Conservation (phyloP, 1,284 basidiomycete genomes). For the Trametes pubescens region DNA sequence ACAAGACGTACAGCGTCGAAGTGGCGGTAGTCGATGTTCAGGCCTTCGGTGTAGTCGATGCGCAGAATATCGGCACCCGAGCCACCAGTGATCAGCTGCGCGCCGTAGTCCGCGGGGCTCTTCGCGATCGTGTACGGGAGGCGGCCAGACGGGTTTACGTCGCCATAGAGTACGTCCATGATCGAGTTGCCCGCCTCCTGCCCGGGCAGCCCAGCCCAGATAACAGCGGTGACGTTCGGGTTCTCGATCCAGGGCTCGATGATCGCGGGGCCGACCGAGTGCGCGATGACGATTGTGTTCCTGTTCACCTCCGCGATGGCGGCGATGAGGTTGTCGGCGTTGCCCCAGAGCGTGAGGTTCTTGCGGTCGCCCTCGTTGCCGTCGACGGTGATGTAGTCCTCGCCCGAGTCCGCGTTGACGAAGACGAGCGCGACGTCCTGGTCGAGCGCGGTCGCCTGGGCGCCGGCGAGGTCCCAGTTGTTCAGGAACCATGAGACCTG, state of each 20-base stretch:
- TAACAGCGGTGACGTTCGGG: constrained; percentile 75
- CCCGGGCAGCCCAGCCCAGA: constrained; percentile 78
- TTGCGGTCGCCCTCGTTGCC: constrained; percentile 82
- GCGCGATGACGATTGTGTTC: constrained; percentile 86
- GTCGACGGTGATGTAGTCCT: constrained; percentile 79
- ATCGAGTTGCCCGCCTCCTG: constrained; percentile 83
- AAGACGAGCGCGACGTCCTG: constrained; percentile 78
- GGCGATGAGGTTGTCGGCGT: constrained; percentile 70
- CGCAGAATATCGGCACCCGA: constrained; percentile 51
- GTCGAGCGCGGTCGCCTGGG: constrained; percentile 56
- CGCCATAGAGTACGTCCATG: constrained; percentile 76
- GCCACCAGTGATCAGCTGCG: constrained; percentile 60
- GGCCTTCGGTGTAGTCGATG: constrained; percentile 72
- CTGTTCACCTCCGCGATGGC: constrained; percentile 69
- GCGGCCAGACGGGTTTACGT: constrained; percentile 77
- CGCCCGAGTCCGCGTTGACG: constrained; percentile 78
- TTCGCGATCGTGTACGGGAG: constrained; percentile 87
- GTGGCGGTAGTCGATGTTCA: constrained; percentile 81
- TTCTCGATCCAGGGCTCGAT: constrained; percentile 83
- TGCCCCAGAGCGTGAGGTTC: constrained; percentile 83
- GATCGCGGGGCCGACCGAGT: constrained; percentile 79
- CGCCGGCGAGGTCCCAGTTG: constrained; percentile 68
- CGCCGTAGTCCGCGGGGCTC: constrained; percentile 68
- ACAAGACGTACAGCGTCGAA: constrained; percentile 69
- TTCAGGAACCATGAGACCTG: constrained; percentile 66